Conservation (phyloP, 192 early-diverging fungal genomes). For the Coemansia sp. region DNA sequence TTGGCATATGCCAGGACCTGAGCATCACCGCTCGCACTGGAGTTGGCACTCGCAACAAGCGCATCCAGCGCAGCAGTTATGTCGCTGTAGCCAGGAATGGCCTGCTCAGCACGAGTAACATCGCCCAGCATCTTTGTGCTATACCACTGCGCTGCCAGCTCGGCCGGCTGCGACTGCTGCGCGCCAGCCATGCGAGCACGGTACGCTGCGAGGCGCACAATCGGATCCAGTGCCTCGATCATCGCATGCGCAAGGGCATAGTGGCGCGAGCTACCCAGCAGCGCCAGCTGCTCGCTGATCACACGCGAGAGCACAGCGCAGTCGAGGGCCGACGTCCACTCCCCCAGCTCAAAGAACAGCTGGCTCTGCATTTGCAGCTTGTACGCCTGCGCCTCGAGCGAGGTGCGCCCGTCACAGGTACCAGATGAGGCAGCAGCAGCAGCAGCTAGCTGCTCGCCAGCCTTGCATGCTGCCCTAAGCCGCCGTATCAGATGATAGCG, state of each 20-base stretch:
- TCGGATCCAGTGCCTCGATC: slow-evolving; percentile 34
- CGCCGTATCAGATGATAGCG: slow-evolving; percentile 43
- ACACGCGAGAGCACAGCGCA: slow-evolving; percentile 29
- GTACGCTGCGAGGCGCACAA: slow-evolving; percentile 47
- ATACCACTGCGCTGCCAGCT: slow-evolving; percentile 39
- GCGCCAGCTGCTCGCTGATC: slow-evolving; percentile 24
- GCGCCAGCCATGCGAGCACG: slow-evolving; percentile 34
- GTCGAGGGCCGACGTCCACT: slow-evolving; percentile 45
- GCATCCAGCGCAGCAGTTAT: slow-evolving; percentile 14
- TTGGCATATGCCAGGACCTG: slow-evolving; percentile 11
- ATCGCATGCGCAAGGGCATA: slow-evolving; percentile 31
- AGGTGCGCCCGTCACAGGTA: slow-evolving; percentile 27
- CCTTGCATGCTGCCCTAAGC: slow-evolving; percentile 33
- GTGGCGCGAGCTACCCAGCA: slow-evolving; percentile 27
- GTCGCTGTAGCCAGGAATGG: slow-evolving; percentile 11
- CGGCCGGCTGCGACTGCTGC: slow-evolving; percentile 26
- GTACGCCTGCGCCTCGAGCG: slow-evolving; percentile 30
- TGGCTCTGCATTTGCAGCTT: slow-evolving; percentile 41
- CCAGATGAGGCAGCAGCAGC: neutral
- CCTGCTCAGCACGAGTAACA: slow-evolving; percentile 7
- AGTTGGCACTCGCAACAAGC: neutral
- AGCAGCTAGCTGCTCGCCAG: slow-evolving; percentile 23
- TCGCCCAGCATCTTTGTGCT: slow-evolving; percentile 11
- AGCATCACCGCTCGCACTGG: neutral
- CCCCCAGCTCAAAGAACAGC: slow-evolving; percentile 39